phyloP scores from a whole-genome alignment of 768 basidiomycete species.

The Rhodocollybia butyracea region DNA sequence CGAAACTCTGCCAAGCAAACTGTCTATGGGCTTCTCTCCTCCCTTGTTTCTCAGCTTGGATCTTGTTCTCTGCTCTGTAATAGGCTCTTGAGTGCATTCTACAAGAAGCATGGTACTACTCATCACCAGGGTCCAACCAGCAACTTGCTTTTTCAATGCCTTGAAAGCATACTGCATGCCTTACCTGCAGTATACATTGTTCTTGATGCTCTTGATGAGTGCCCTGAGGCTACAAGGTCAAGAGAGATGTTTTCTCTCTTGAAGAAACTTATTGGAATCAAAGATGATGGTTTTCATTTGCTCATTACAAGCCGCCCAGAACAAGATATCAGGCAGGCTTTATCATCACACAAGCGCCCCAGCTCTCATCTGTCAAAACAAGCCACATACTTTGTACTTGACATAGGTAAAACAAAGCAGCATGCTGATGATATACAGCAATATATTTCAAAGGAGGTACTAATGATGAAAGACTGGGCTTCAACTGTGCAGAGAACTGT shows the following conservation, averaged over 20 bases:
- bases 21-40: neutral
- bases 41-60: neutral
- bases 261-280: neutral
- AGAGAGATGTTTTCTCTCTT: neutral
- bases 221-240: neutral
- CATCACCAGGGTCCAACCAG: neutral
- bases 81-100: neutral
- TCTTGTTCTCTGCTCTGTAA: neutral
- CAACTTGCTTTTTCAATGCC: neutral
- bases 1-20: neutral
- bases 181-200: neutral
- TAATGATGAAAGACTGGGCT: neutral
- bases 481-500: neutral
- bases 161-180: neutral
- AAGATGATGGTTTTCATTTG: neutral
- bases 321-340: neutral
- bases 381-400: neutral
- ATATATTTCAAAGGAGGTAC: neutral
- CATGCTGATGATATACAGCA: neutral
- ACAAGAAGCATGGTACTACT: neutral
- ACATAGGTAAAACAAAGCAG: neutral
- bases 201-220: no score
- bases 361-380: neutral
- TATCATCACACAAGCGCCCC: neutral
- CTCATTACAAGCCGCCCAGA: neutral